A percentile compares a stretch with the other conserved stretches of the same genome.
Evolutionary conservation across 139 green algal genomes (phyloP).

Genomic region (Volvox reticuliferus): DNA sequence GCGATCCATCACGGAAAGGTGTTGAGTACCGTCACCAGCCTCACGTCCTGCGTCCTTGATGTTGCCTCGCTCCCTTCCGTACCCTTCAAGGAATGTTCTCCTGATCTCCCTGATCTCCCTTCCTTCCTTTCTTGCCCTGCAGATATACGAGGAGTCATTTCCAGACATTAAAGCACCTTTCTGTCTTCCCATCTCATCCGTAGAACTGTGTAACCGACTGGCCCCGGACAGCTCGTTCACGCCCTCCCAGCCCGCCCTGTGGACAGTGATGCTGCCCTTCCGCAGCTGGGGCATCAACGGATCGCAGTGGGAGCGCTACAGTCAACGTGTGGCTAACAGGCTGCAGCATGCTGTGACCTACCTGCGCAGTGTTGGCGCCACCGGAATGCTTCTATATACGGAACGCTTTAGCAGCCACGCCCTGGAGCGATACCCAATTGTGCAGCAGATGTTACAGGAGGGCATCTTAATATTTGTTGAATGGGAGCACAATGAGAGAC

Average conservation of each 20-base stretch:
- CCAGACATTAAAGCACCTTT: too few species aligned
- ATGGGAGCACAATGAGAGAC: too few species aligned
- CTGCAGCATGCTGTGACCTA: background rate
- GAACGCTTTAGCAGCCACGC: background rate
- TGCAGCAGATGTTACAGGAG: background rate
- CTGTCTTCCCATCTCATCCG: too few species aligned
- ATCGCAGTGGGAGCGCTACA: background rate
- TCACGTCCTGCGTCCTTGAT: too few species aligned
- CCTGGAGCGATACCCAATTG: background rate
- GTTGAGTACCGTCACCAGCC: too few species aligned
- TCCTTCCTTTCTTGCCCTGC: too few species aligned
- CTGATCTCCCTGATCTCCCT: too few species aligned
- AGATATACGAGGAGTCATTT: too few species aligned
- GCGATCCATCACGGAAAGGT: too few species aligned
- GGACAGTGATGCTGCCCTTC: background rate
- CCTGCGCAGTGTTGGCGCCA: background rate
- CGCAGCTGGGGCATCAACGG: background rate
- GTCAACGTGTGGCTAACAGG: background rate
- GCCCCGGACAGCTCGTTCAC: background rate
- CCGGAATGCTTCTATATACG: background rate
- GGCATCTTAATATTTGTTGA: too few species aligned
- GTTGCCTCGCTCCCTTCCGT: too few species aligned
- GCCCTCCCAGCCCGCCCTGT: background rate
- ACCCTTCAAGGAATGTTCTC: too few species aligned
- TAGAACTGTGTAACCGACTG: background rate